Base-by-base conservation (phyloP, 2,329 filamentous ascomycete species). In the Stagonosporopsis rhizophila region DNA sequence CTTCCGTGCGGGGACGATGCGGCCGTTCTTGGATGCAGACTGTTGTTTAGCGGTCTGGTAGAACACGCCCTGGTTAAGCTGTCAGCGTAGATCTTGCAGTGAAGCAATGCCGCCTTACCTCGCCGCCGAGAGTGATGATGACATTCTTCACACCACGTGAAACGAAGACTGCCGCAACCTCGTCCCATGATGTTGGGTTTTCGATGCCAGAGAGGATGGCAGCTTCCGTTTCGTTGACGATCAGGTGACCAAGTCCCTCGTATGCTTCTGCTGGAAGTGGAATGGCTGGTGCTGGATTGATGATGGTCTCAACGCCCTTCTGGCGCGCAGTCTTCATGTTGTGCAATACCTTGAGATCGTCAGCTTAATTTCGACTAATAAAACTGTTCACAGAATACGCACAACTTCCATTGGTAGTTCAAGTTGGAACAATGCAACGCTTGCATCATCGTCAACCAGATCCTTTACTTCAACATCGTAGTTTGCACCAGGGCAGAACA, bases 211-310 rank as follows among this genome's bases (percentile, higher is more conserved):
- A 87, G 51, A 96, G 82, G 45, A 93, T 84, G 8, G 87, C 84
- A 2, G 92, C 91, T 79, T 97, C 93, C 1, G 89, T 95, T 80
- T 97, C 93, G 71, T 98, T 97, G 67, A 97, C 85, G 46, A 97
- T 85, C 39, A 97, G 81, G 68, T 96, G 91, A 38, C 87, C 86
- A 28, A 97, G 82, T 1, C 84, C 85, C 6, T 74, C 66, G 71
- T 90, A 95, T 8, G 86, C 87, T 25, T 85, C 81, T 0, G 80
- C 80, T 1, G 91, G 92, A 3, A 96, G 77, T 8, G 79, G 75
- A 40, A 87, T 83, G 3, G 92, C 92, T 1, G 80, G 80, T 3
- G 93, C 93, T 15, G 93, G 92, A 75, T 97, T 98, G 61, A 96
- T 83, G 45, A 97, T 83, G 2, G 94, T 88, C 56, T 77, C 66